A percentile compares a stretch with the other conserved stretches of the same genome.
Conservation (phyloP, 345 rosid species). For the Eucalyptus lansdowneana region DNA sequence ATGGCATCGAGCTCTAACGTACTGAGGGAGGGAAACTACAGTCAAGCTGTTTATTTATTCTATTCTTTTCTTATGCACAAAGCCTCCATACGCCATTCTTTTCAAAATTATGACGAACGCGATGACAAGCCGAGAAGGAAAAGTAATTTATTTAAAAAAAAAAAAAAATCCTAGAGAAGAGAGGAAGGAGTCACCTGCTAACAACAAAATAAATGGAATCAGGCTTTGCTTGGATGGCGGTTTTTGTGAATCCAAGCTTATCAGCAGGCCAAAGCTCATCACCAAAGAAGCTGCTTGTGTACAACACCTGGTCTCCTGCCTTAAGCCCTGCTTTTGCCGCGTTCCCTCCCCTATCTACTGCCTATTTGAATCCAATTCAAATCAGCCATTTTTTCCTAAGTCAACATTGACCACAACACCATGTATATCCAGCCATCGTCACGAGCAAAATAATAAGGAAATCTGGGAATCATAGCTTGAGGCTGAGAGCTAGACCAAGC, state of each 20-base stretch:
- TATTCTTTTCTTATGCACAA: background rate
- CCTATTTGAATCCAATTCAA: constrained; percentile 20
- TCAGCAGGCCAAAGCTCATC: constrained; percentile 99
- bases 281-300: constrained; percentile 98
- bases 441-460: background rate
- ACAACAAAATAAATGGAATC: constrained; percentile 91
- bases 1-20: background rate
- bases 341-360: constrained; percentile 89
- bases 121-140: background rate
- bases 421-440: background rate
- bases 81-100: background rate
- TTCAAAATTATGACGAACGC: background rate
- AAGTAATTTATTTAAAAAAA: too few relatives aligned
- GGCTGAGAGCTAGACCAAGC: background rate
- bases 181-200: constrained; percentile 42
- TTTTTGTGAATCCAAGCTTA: constrained; percentile 92
- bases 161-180: background rate
- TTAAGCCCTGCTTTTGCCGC: constrained; percentile 93
- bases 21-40: background rate
- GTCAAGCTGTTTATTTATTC: background rate
- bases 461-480: background rate
- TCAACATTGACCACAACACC: background rate
- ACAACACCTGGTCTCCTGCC: constrained; percentile 83
- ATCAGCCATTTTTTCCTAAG: background rate
- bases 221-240: constrained; percentile 97